These are phyloP conservation scores for Neoconidiobolus thromboides DNA, from an alignment of 371 early-diverging fungal species.

Conservation along the genomic window DNA sequence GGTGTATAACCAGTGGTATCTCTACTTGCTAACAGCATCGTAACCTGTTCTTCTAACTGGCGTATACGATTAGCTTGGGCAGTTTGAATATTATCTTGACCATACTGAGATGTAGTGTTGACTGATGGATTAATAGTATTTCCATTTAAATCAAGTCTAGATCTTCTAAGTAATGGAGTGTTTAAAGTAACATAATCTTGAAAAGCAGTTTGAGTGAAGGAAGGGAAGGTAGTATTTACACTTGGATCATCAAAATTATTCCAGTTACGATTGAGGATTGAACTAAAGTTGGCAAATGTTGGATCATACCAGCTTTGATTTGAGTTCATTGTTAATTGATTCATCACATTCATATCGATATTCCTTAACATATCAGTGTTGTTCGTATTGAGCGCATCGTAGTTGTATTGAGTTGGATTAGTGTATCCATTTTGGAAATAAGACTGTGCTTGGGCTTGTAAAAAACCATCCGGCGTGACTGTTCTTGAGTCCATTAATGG, in stretches of 20 bases:
- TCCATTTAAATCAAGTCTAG: not conserved
- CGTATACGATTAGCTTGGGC: not conserved
- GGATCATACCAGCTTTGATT: conserved; percentile 1
- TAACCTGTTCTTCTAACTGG: not conserved
- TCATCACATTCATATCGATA: not conserved
- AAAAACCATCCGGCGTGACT: not conserved
- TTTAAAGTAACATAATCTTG: not conserved
- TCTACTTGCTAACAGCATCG: not conserved
- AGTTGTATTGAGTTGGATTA: not conserved
- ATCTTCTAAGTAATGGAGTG: not conserved
- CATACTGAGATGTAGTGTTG: no score
- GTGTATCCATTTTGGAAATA: not conserved
- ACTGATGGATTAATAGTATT: no score
- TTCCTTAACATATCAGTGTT: no score
- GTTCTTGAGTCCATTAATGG: no score
- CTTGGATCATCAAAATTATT: not conserved
- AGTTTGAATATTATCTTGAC: not conserved
- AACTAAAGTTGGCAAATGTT: conserved; percentile 2
- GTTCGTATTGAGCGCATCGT: not conserved
- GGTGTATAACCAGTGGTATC: not conserved
- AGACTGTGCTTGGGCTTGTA: not conserved
- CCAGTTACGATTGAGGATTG: not conserved
- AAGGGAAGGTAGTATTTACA: not conserved
- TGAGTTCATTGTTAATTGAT: no score
- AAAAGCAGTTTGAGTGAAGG: not conserved